Evolutionary conservation across 2,329 filamentous ascomycete species (phyloP).

Genomic region (Aspergillus costaricaensis): DNA sequence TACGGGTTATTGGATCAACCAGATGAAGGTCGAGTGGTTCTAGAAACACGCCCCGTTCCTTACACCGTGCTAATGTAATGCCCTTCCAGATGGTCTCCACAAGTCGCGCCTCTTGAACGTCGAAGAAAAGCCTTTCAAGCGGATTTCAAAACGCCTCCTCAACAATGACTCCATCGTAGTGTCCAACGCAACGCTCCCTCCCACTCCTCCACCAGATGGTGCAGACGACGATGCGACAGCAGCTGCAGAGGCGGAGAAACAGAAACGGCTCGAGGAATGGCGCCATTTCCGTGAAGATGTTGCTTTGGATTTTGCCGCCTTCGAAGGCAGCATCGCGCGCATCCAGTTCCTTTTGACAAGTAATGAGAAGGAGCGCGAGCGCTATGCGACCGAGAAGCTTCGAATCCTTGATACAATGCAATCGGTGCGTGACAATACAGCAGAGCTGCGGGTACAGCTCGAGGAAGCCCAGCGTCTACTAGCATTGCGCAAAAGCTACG

Average conservation of each 20-base stretch:
- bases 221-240: conserved; percentile 45
- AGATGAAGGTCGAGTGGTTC: conserved; percentile 51
- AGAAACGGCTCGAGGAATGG: conserved; percentile 58
- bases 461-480: conserved; percentile 75
- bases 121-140: conserved; percentile 89
- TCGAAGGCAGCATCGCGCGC: conserved; percentile 82
- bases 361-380: conserved; percentile 78
- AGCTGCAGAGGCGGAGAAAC: conserved; percentile 50
- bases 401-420: conserved; percentile 78
- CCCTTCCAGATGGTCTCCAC: conserved; percentile 70
- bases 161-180: conserved; percentile 66
- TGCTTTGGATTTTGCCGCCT: conserved; percentile 82
- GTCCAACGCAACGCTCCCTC: conserved; percentile 56
- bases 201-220: conserved; percentile 68
- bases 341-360: conserved; percentile 84
- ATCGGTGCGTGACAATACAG: conserved; percentile 73
- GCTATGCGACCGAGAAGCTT: conserved; percentile 78
- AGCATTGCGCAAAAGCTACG: conserved; percentile 78
- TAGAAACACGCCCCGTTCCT: conserved; percentile 8
- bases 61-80: conserved; percentile 27
- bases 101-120: conserved; percentile 83
- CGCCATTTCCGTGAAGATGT: conserved; percentile 79
- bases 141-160: conserved; percentile 79
- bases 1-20: conserved; percentile 72
- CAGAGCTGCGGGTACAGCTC: conserved; percentile 70